Conservation (phyloP, 1,139 yeast genomes). For the Pneumocystis canis region DNA sequence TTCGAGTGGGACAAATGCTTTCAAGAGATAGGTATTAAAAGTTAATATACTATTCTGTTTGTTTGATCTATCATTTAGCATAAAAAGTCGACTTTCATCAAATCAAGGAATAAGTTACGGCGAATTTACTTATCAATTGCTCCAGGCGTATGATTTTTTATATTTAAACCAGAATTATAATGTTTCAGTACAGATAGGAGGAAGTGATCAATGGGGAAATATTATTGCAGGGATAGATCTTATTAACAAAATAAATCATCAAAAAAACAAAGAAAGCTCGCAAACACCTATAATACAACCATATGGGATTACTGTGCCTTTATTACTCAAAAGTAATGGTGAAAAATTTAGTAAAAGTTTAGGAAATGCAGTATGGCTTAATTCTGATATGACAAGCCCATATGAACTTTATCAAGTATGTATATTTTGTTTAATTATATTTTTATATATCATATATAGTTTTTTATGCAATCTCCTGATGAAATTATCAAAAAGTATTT, state of each 20-base stretch:
- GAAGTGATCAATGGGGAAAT: slow-evolving; percentile 97
- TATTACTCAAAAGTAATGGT: slow-evolving; percentile 76
- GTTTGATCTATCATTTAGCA: slow-evolving; percentile 25
- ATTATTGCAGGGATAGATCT: slow-evolving; percentile 92
- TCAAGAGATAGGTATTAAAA: slow-evolving; percentile 46
- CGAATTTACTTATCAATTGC: slow-evolving; percentile 80
- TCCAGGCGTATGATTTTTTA: slow-evolving; percentile 91
- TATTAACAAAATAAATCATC: slow-evolving; percentile 43
- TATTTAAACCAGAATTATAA: slow-evolving; percentile 47
- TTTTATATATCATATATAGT: slow-evolving; percentile 19
- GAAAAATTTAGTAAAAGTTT: slow-evolving; percentile 95
- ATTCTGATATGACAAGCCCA: slow-evolving; percentile 54
- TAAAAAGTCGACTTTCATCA: slow-evolving; percentile 54
- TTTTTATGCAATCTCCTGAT: slow-evolving; percentile 68
- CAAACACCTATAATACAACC: slow-evolving; percentile 22
- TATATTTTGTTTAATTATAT: background rate
- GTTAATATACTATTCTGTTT: background rate
- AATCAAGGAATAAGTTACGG: slow-evolving; percentile 73
- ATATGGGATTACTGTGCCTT: slow-evolving; percentile 78
- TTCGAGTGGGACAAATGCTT: slow-evolving; percentile 75
- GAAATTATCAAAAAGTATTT: slow-evolving; percentile 55
- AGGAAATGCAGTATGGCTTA: slow-evolving; percentile 89
- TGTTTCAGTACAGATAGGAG: slow-evolving; percentile 71
- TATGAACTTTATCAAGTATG: slow-evolving; percentile 61
- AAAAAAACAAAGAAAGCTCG: slow-evolving; percentile 5